Conservation (phyloP, 2,329 filamentous ascomycete genomes). For the Daldinia eschscholtzii region DNA sequence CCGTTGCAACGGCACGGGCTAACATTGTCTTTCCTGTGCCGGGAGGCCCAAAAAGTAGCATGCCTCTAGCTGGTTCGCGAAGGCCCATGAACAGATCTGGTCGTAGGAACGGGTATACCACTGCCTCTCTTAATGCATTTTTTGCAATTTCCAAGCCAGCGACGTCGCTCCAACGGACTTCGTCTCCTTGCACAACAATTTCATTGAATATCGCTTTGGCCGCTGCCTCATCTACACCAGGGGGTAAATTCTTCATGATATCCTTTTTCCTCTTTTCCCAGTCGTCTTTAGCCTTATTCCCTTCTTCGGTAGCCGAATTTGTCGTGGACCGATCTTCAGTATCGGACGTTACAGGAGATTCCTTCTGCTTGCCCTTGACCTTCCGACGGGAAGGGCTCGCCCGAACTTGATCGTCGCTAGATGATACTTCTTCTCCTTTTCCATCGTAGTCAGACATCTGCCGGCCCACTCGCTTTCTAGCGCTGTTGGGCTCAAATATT, state of each 20-base stretch:
- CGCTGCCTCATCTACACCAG: slow-evolving; percentile 83
- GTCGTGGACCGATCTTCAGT: slow-evolving; percentile 63
- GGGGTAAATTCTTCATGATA: slow-evolving; percentile 82
- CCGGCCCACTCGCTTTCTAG: slow-evolving; percentile 41
- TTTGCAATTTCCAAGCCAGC: slow-evolving; percentile 93
- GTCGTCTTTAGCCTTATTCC: slow-evolving; percentile 58
- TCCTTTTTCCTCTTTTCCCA: slow-evolving; percentile 73
- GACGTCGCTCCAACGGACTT: slow-evolving; percentile 94
- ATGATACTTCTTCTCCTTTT: slow-evolving; percentile 37
- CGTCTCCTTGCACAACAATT: slow-evolving; percentile 92
- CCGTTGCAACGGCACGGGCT: slow-evolving; percentile 91
- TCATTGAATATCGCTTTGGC: slow-evolving; percentile 96
- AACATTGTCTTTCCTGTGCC: slow-evolving; percentile 99
- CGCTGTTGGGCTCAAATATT: slow-evolving; percentile 45
- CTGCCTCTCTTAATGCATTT: slow-evolving; percentile 90
- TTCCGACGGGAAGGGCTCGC: slow-evolving; percentile 35
- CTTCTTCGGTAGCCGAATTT: slow-evolving; percentile 58
- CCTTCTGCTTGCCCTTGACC: slow-evolving; percentile 56
- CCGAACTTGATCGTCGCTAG: slow-evolving; percentile 45
- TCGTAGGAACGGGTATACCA: slow-evolving; percentile 95
- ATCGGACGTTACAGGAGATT: slow-evolving; percentile 57
- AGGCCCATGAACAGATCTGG: slow-evolving; percentile 97
- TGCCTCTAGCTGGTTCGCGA: slow-evolving; percentile 91
- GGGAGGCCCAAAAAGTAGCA: slow-evolving; percentile 95
- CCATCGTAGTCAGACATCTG: slow-evolving; percentile 33